These are phyloP conservation scores for Neocallimastix lanati DNA, from an alignment of 192 early-diverging fungal species.

Conservation along the genomic window DNA sequence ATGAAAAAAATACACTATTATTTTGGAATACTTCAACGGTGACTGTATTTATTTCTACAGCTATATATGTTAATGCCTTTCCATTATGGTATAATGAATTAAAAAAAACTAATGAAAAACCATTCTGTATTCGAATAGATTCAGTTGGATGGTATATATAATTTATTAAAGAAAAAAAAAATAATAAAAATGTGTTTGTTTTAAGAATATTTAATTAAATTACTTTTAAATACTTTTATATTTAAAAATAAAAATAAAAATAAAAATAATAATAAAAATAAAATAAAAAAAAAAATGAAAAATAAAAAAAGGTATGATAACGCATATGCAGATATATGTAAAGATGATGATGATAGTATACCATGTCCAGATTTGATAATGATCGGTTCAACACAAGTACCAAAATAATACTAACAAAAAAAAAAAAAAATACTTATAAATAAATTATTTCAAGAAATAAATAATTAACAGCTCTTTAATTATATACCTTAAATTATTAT, in stretches of 20 bases:
- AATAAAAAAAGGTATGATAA: not conserved
- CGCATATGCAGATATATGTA: not conserved
- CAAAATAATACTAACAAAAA: no score
- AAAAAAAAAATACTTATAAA: no score
- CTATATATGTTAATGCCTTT: not conserved
- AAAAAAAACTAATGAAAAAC: not conserved
- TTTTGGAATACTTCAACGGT: not conserved
- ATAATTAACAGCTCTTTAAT: no score
- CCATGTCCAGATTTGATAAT: not conserved
- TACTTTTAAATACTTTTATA: no score
- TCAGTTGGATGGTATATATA: not conserved
- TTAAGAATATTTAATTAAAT: not conserved
- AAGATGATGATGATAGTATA: not conserved
- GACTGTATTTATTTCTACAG: not conserved
- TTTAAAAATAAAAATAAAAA: no score
- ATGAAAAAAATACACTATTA: not conserved
- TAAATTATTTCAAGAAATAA: no score
- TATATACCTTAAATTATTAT: no score
- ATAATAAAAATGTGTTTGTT: no score
- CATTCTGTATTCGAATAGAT: not conserved
- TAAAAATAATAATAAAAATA: no score
- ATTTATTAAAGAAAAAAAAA: no score
- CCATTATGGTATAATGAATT: not conserved
- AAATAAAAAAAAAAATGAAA: no score
- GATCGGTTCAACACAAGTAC: not conserved